Percentiles rank a stretch among this genome's conserved stretches.
phyloP scores from a whole-genome alignment of 2,329 filamentous ascomycete genomes.

The Aspergillus floridensis region DNA sequence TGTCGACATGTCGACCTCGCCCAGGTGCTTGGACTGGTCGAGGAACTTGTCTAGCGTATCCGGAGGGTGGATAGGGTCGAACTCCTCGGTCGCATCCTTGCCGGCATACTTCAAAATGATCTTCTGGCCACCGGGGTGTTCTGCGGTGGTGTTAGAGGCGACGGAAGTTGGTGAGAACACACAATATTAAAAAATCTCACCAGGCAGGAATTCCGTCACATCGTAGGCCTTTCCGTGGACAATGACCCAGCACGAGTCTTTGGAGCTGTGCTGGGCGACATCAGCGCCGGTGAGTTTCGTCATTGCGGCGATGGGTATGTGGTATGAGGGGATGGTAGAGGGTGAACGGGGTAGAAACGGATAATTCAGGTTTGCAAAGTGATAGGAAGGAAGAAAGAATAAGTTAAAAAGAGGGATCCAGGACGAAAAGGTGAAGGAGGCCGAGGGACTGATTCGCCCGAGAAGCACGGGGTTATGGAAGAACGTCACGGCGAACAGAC shows the following conservation, averaged over 20 bases:
- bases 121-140: constrained; percentile 84
- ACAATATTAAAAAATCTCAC: constrained; percentile 36
- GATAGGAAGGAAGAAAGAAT: not conserved
- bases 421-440: not conserved
- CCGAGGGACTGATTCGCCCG: not conserved
- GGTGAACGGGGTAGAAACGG: constrained; percentile 3
- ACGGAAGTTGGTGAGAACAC: not conserved
- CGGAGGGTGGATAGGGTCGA: constrained; percentile 82
- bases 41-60: constrained; percentile 84
- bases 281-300: constrained; percentile 53
- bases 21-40: constrained; percentile 79
- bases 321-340: not conserved
- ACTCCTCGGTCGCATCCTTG: constrained; percentile 90
- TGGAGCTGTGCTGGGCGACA: constrained; percentile 71
- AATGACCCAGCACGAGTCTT: constrained; percentile 88
- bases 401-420: constrained; percentile 2
- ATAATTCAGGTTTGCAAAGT: not conserved
- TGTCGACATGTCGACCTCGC: constrained; percentile 83
- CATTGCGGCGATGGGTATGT: constrained; percentile 19
- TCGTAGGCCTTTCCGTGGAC: constrained; percentile 86
- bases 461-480: not conserved
- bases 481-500: not conserved
- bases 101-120: constrained; percentile 97
- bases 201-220: constrained; percentile 83
- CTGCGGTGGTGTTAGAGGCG: constrained; percentile 39